Evolutionary conservation across 768 basidiomycete species (phyloP).

Genomic region (Phylloporus scabripes): DNA sequence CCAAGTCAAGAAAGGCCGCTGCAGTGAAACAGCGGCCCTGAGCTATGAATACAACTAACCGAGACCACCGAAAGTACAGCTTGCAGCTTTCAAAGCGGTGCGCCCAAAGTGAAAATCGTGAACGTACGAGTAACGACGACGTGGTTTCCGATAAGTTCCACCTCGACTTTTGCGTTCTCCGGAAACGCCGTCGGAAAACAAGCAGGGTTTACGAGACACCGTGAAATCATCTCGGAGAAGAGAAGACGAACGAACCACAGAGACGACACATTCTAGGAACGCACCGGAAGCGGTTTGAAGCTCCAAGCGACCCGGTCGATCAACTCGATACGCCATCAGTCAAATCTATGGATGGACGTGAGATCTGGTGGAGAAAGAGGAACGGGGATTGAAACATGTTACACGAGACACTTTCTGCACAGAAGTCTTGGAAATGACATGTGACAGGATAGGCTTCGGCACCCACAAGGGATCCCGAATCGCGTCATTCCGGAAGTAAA

Average conservation of each 20-base stretch:
- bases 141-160: no score
- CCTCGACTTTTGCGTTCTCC: no score
- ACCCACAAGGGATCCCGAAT: background rate
- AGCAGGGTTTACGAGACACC: no score
- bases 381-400: background rate
- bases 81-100: no score
- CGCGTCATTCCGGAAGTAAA: background rate
- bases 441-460: background rate
- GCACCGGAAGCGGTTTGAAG: background rate
- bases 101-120: background rate
- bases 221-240: no score
- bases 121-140: no score
- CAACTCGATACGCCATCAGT: background rate
- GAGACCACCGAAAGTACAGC: background rate
- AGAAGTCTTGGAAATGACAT: no score
- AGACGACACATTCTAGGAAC: background rate
- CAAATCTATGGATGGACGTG: no score
- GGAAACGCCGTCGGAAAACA: no score
- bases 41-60: background rate
- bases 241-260: background rate
- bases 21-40: background rate
- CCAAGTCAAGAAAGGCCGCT: background rate
- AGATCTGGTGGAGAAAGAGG: background rate
- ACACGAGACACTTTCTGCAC: background rate
- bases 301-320: background rate